These are phyloP conservation scores for Phytophthora macrochlamydospora DNA, from an alignment of 352 stramenopile genomes.

Conservation along the genomic window DNA sequence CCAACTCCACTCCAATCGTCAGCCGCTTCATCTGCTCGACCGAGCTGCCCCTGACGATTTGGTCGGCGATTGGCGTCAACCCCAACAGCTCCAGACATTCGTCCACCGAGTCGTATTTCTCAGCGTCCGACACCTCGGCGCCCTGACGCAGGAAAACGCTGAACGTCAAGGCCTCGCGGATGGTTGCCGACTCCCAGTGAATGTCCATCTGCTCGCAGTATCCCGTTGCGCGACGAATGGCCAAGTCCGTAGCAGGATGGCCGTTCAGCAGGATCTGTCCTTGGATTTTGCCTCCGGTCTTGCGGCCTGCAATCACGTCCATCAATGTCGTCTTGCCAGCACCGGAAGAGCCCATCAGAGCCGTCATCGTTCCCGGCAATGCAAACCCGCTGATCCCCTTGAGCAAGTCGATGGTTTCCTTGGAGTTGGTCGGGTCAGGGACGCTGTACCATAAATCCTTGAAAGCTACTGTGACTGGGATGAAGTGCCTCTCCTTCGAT, in stretches of 20 bases:
- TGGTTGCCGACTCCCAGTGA: slow-evolving; percentile 23
- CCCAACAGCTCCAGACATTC: slow-evolving; percentile 40
- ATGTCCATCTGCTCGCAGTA: slow-evolving; percentile 51
- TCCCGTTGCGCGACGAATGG: slow-evolving; percentile 26
- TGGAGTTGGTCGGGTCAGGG: slow-evolving; percentile 16
- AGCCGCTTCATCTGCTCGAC: background rate
- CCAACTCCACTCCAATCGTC: slow-evolving; percentile 18
- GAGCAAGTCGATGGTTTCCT: slow-evolving; percentile 50
- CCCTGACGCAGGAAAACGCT: too few relatives aligned
- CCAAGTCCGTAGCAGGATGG: slow-evolving; percentile 46
- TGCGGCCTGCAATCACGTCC: slow-evolving; percentile 94
- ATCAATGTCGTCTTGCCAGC: slow-evolving; percentile 95
- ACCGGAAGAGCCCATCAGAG: slow-evolving; percentile 75
- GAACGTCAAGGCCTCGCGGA: slow-evolving; percentile 49
- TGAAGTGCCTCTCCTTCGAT: background rate
- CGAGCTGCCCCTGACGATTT: slow-evolving; percentile 35
- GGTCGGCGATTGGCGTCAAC: slow-evolving; percentile 33
- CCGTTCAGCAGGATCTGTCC: slow-evolving; percentile 93
- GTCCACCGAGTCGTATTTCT: too few relatives aligned
- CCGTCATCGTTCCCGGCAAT: slow-evolving; percentile 59
- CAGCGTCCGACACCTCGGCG: too few relatives aligned
- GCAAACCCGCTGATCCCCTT: slow-evolving; percentile 58
- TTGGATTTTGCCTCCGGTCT: slow-evolving; percentile 85
- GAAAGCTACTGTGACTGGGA: slow-evolving; percentile 18
- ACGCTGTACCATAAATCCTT: slow-evolving; percentile 29